These are phyloP conservation scores for Penicillium sp. DNA, from an alignment of 2,329 filamentous ascomycete genomes.

Conservation along the genomic window DNA sequence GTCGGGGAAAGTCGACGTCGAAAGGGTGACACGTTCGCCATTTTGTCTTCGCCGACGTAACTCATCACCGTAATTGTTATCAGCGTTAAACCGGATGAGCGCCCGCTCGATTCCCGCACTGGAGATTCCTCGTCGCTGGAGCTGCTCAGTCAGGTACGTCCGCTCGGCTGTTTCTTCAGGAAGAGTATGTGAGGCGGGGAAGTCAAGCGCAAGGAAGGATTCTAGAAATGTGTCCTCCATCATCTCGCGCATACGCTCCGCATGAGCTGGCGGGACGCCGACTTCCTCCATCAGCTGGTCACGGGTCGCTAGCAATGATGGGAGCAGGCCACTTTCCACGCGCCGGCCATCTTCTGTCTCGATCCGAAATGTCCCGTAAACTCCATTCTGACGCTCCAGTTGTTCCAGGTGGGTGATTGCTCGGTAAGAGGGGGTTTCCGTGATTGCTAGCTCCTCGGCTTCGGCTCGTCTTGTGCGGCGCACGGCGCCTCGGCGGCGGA, in stretches of 20 bases:
- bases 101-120: conserved; percentile 39
- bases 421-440: conserved; percentile 36
- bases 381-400: conserved; percentile 41
- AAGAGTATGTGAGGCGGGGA: conserved; percentile 38
- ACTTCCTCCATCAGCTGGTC: conserved; percentile 46
- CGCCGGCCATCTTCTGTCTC: conserved; percentile 43
- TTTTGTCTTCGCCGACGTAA: conserved; percentile 40
- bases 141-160: conserved; percentile 39
- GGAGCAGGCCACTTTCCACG: conserved; percentile 44
- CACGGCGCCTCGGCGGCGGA: conserved; percentile 43
- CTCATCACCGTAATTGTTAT: conserved; percentile 42
- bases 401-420: conserved; percentile 43
- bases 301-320: conserved; percentile 42
- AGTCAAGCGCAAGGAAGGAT: conserved; percentile 44
- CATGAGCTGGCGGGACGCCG: conserved; percentile 38
- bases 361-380: conserved; percentile 46
- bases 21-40: conserved; percentile 40
- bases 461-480: conserved; percentile 37
- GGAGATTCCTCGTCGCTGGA: conserved; percentile 42
- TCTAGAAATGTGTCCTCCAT: conserved; percentile 48
- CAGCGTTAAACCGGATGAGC: conserved; percentile 39
- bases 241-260: conserved; percentile 44
- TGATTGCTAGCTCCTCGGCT: conserved; percentile 22
- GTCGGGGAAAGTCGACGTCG: conserved; percentile 34
- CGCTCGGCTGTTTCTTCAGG: conserved; percentile 35